Conservation (phyloP, 2,329 filamentous ascomycete genomes). For the Kalmusia sp. region DNA sequence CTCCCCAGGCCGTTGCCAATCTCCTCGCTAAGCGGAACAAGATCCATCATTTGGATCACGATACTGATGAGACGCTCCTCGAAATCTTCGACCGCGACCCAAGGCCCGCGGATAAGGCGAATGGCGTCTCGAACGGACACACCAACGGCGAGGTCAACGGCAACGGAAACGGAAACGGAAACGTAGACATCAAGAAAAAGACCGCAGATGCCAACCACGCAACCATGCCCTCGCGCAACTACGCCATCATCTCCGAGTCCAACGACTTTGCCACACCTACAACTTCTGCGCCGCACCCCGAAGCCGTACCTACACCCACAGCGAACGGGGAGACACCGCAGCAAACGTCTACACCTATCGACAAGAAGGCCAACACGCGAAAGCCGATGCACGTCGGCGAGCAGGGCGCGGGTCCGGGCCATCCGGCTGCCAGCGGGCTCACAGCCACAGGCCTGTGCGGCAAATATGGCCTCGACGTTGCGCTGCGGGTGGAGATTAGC, state of each 20-base stretch:
- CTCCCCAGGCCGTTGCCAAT: constrained; percentile 70
- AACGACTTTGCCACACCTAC: constrained; percentile 31
- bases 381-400: constrained; percentile 78
- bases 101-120: constrained; percentile 19
- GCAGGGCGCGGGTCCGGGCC: constrained; percentile 75
- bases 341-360: constrained; percentile 28
- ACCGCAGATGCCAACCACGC: constrained; percentile 78
- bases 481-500: constrained; percentile 57
- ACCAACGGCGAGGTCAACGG: constrained; percentile 31
- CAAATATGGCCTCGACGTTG: constrained; percentile 54
- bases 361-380: constrained; percentile 65
- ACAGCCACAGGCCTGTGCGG: constrained; percentile 52
- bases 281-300: constrained; percentile 24
- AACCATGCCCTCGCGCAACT: constrained; percentile 78
- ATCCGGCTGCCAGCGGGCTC: constrained; percentile 70
- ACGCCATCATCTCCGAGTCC: constrained; percentile 67
- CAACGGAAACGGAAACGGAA: constrained; percentile 18
- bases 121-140: neutral
- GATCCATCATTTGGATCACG: constrained; percentile 68
- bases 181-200: constrained; percentile 53
- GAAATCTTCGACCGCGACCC: constrained; percentile 69
- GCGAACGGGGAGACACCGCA: constrained; percentile 38
- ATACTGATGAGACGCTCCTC: constrained; percentile 70
- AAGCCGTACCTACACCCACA: constrained; percentile 28
- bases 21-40: constrained; percentile 69